Evolutionary conservation across 805 yeast genomes (phyloP).

Genomic region (Metschnikowia borealis): DNA sequence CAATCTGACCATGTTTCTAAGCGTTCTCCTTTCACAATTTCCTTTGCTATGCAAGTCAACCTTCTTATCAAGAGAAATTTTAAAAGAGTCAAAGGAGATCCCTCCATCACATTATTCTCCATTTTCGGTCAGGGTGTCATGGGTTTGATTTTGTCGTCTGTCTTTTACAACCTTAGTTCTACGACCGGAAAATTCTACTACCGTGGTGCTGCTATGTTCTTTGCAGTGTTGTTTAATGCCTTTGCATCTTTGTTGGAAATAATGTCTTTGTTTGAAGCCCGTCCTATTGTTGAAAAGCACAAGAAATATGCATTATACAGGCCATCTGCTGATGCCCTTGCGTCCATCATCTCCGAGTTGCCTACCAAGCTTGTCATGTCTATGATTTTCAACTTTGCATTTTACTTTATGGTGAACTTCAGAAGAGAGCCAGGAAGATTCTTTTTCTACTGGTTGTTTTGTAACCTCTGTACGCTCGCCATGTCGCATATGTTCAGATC

Average conservation of each 20-base stretch:
- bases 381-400: conserved; percentile 29
- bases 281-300: conserved; percentile 68
- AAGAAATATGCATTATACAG: conserved; percentile 67
- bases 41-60: conserved; percentile 28
- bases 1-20: conserved; percentile 37
- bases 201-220: conserved; percentile 62
- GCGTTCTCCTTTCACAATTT: conserved; percentile 35
- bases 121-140: conserved; percentile 51
- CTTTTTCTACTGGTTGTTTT: conserved; percentile 35
- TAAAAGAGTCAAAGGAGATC: conserved; percentile 53
- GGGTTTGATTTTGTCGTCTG: conserved; percentile 58
- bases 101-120: conserved; percentile 49
- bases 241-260: conserved; percentile 59
- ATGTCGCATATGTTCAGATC: conserved; percentile 42
- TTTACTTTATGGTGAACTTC: conserved; percentile 30
- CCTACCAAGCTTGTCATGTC: conserved; percentile 51
- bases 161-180: conserved; percentile 48
- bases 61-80: conserved; percentile 52
- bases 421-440: conserved; percentile 35
- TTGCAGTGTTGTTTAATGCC: conserved; percentile 57
- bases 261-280: conserved; percentile 52
- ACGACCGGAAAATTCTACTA: conserved; percentile 55
- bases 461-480: conserved; percentile 19
- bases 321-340: conserved; percentile 70
- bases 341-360: conserved; percentile 55